These are phyloP conservation scores for Conticribra weissflogii DNA, from an alignment of 108 stramenopile genomes.

Conservation along the genomic window DNA sequence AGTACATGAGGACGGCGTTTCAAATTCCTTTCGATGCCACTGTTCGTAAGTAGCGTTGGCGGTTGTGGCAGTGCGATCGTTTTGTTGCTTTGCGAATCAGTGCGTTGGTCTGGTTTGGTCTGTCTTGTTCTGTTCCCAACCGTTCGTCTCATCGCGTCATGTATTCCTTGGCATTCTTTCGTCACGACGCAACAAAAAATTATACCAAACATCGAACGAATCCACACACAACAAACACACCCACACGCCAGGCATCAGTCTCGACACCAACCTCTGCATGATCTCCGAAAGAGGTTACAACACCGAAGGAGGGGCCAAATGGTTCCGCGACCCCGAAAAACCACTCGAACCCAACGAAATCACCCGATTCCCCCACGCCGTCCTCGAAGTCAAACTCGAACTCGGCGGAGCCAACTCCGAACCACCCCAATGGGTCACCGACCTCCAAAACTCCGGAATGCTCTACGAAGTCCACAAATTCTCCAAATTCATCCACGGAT, in stretches of 20 bases:
- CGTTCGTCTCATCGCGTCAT: too few species aligned
- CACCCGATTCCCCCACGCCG: constrained; percentile 95
- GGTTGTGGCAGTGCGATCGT: too few species aligned
- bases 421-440: constrained; percentile 93
- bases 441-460: constrained; percentile 89
- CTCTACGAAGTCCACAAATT: constrained; percentile 96
- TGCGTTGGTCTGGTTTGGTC: too few species aligned
- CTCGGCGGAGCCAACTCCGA: constrained; percentile 83
- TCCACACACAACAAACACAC: too few species aligned
- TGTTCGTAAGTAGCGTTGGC: too few species aligned
- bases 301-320: constrained; percentile 82
- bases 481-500: constrained; percentile 92
- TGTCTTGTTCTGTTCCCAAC: too few species aligned
- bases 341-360: constrained; percentile 83
- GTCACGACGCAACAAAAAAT: too few species aligned
- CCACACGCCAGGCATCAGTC: too few species aligned
- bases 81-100: too few species aligned
- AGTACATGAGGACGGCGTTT: constrained; percentile 97
- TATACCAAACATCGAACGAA: too few species aligned
- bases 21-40: constrained; percentile 97
- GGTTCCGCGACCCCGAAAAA: constrained; percentile 91
- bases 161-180: too few species aligned
- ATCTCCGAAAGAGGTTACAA: constrained; percentile 95
- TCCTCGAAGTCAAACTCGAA: constrained; percentile 96
- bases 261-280: constrained; percentile 97